Evolutionary conservation across 495 filamentous ascomycete species (phyloP), one percentile per base, ranked within the genome.

Genomic region (Aspergillus nanangensis): DNA sequence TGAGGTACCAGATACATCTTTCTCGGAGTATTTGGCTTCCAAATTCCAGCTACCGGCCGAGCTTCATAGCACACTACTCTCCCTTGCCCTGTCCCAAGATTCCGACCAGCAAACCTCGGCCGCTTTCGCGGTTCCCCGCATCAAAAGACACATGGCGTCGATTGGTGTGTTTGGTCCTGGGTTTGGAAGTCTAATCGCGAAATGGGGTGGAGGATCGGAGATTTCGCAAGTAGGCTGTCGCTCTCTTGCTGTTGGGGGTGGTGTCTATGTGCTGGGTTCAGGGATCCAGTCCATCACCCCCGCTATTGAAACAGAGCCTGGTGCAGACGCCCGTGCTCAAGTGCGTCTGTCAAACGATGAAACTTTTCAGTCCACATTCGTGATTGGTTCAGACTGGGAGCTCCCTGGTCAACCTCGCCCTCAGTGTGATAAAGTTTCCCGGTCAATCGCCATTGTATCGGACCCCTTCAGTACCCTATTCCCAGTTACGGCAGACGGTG

Each of bases 171-270:
- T 94, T 53, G 91, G 91, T 0, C 79, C 85, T 42, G 89, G 90
- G 4, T 95, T 96, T 61, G 86, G 88, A 24, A 82, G 84, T 37
- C 79, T 96, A 8, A 71, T 92, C 47, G 83, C 90, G 9, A 95
- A 93, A 68, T 98, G 91, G 83, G 93, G 93, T 17, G 90, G 94
- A 47, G 75, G 82, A 8, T 84, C 90, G n/a, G 93, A 98, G 66
- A 82, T 97, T 48, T 77, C 88, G 15, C 93, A 98, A 59, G 89
- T 96, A 9, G 88, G 83, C 10, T 97, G 93, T 55, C 87, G 93
- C 47, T 90, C 93, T 27, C 83, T 85, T 42, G 93, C 93, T 4
- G 91, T 98, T 7, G 92, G 94, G 3, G 94, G 93, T 23, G 88
- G 82, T 14, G 78, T 94, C 4, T 96, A 96, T 67, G 87, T 95